A percentile compares a stretch with the other conserved stretches of the same genome.
Conservation (phyloP, 2,329 filamentous ascomycete species). For the Clonostachys chloroleuca region DNA sequence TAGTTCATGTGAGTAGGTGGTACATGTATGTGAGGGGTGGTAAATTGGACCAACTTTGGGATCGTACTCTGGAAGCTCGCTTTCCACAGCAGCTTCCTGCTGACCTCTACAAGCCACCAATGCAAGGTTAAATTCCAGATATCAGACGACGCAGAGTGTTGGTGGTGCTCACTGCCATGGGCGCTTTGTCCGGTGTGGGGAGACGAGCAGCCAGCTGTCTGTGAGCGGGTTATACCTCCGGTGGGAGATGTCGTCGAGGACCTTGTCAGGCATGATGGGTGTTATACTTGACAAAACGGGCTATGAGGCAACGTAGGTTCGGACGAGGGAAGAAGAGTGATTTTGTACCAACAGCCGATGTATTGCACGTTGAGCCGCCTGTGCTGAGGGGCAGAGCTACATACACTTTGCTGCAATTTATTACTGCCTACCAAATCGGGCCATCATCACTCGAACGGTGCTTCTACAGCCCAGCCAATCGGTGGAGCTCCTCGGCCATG, state of each 20-base stretch:
- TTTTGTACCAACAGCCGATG: too few species aligned
- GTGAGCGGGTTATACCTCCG: constrained; percentile 88
- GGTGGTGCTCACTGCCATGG: constrained; percentile 80
- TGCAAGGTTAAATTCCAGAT: background rate
- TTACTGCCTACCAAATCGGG: too few species aligned
- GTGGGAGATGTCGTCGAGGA: constrained; percentile 95
- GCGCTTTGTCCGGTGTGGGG: constrained; percentile 91
- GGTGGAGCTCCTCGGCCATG: too few species aligned
- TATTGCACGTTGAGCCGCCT: too few species aligned
- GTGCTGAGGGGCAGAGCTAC: too few species aligned
- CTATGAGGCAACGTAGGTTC: too few species aligned
- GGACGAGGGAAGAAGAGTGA: too few species aligned
- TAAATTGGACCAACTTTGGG: constrained; percentile 44
- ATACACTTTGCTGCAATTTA: too few species aligned
- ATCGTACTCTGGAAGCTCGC: constrained; percentile 75
- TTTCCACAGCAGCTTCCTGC: constrained; percentile 68
- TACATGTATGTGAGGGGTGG: background rate
- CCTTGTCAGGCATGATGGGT: constrained; percentile 64
- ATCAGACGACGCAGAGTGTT: too few species aligned
- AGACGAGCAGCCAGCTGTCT: constrained; percentile 89
- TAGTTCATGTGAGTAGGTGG: constrained; percentile 24
- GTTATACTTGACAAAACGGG: background rate
- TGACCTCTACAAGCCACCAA: constrained; percentile 55
- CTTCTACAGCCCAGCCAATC: too few species aligned
- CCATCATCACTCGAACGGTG: too few species aligned